phyloP scores from a whole-genome alignment of 2,329 filamentous ascomycete genomes.

The Botryotinia narcissicola region DNA sequence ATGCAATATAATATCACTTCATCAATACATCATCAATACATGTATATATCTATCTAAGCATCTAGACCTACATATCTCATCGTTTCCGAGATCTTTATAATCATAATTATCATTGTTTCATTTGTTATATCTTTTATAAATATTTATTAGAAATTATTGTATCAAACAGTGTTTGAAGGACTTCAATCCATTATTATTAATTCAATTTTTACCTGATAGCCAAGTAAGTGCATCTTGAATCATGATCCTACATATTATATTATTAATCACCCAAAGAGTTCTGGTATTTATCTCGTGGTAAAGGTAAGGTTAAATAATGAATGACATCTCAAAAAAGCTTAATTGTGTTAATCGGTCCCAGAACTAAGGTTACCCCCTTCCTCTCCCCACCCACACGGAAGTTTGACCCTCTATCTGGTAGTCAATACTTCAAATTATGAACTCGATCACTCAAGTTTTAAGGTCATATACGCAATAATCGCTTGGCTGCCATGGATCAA shows the following conservation, averaged over 20 bases:
- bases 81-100: not conserved
- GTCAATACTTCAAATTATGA: not conserved
- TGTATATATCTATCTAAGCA: not conserved
- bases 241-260: not conserved
- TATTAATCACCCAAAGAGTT: not conserved
- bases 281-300: not conserved
- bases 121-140: not conserved
- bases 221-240: not conserved
- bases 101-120: not conserved
- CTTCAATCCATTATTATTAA: not conserved
- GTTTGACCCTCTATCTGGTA: not conserved
- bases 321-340: not conserved
- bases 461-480: not conserved
- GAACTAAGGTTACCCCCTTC: not conserved
- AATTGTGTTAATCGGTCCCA: not conserved
- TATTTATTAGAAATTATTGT: not conserved
- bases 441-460: not conserved
- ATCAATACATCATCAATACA: not conserved
- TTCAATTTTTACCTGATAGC: not conserved
- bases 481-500: not conserved
- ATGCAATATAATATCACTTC: not conserved
- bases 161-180: not conserved
- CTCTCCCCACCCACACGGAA: not conserved
- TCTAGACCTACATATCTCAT: not conserved
- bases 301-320: not conserved